Conservation (phyloP, 2,329 filamentous ascomycete genomes). For the Penicillium thymicola region DNA sequence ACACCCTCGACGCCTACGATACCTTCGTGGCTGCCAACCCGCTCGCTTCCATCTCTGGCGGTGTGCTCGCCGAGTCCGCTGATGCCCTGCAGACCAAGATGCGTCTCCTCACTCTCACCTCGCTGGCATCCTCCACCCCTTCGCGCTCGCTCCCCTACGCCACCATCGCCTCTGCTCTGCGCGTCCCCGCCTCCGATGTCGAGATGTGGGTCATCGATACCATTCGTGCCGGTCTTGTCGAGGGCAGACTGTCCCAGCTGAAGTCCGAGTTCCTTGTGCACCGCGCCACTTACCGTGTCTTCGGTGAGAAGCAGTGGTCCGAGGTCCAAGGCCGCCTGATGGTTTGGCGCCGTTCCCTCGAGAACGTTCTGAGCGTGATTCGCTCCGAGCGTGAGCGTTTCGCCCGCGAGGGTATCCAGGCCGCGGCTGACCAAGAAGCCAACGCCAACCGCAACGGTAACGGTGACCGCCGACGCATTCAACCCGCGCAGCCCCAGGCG, state of each 20-base stretch:
- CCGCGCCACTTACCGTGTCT: slow-evolving; percentile 92
- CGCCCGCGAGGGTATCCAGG: slow-evolving; percentile 62
- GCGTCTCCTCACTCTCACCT: slow-evolving; percentile 88
- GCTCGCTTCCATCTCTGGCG: slow-evolving; percentile 65
- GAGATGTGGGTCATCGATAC: slow-evolving; percentile 99
- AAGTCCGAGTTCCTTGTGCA: slow-evolving; percentile 93
- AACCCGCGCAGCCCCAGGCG: slow-evolving; percentile 11
- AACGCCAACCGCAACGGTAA: slow-evolving; percentile 26
- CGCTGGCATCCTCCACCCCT: slow-evolving; percentile 76
- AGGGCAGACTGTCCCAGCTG: slow-evolving; percentile 93
- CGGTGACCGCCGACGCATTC: slow-evolving; percentile 35
- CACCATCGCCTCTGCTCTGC: slow-evolving; percentile 77
- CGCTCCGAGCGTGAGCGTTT: slow-evolving; percentile 78
- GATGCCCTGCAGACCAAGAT: slow-evolving; percentile 90
- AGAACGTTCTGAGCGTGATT: slow-evolving; percentile 73
- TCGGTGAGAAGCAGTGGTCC: slow-evolving; percentile 96
- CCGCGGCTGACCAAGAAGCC: slow-evolving; percentile 49
- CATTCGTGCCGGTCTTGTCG: slow-evolving; percentile 90
- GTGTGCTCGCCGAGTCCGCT: slow-evolving; percentile 73
- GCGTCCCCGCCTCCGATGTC: slow-evolving; percentile 77
- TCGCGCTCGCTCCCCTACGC: slow-evolving; percentile 86
- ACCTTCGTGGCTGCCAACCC: slow-evolving; percentile 73
- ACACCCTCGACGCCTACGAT: slow-evolving; percentile 91
- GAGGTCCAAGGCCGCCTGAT: slow-evolving; percentile 88
- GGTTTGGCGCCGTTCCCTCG: slow-evolving; percentile 81